Percentiles rank a stretch among this genome's conserved stretches.
Evolutionary conservation across 805 yeast species (phyloP).

Genomic region (Barnettozyma sp.): DNA sequence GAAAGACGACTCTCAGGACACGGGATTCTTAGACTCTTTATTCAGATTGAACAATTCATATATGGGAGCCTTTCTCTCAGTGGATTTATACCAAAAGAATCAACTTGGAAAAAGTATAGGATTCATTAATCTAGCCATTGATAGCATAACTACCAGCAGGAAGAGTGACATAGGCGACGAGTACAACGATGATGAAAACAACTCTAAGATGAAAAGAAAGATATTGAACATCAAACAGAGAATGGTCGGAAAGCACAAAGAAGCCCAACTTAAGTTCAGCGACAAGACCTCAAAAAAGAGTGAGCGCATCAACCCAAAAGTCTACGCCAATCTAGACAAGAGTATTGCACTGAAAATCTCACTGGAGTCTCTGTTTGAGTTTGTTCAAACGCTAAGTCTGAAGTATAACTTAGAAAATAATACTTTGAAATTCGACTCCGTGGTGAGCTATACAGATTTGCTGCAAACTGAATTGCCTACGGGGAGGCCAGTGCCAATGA

Average conservation of each 20-base stretch:
- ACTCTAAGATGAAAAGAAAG: constrained; percentile 14
- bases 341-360: constrained; percentile 27
- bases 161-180: constrained; percentile 8
- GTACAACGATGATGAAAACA: constrained; percentile 8
- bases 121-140: constrained; percentile 30
- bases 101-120: constrained; percentile 43
- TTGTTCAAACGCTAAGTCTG: constrained; percentile 32
- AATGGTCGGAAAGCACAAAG: not conserved
- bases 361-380: constrained; percentile 34
- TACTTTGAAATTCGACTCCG: constrained; percentile 20
- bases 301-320: constrained; percentile 5
- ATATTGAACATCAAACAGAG: constrained; percentile 14
- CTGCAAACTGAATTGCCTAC: constrained; percentile 16
- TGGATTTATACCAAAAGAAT: constrained; percentile 39
- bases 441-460: constrained; percentile 12
- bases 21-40: constrained; percentile 16
- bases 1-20: constrained; percentile 7
- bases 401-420: constrained; percentile 39
- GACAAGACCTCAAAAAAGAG: too few relatives aligned
- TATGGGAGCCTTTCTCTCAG: constrained; percentile 37
- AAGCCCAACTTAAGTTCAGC: too few relatives aligned
- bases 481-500: constrained; percentile 22
- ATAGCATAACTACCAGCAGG: constrained; percentile 31
- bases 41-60: constrained; percentile 35
- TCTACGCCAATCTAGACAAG: constrained; percentile 8